These are phyloP conservation scores for Heliosperma pusillum DNA, from an alignment of 148 eudicot species.

Conservation along the genomic window DNA sequence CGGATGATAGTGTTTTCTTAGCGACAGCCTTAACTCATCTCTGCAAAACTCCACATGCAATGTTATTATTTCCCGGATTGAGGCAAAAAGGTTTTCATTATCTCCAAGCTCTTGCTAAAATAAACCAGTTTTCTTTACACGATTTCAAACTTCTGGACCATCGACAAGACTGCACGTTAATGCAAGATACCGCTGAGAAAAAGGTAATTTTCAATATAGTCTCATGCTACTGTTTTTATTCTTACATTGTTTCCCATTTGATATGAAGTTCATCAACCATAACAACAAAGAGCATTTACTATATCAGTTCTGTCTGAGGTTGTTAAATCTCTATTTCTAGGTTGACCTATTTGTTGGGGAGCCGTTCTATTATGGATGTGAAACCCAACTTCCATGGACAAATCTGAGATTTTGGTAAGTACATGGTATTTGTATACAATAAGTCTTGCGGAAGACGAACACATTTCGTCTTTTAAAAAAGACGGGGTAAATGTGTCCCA, in stretches of 20 bases:
- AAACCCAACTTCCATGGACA: constrained; percentile 80
- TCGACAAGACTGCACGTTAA: constrained; percentile 33
- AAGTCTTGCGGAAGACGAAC: no score
- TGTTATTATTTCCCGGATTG: constrained; percentile 70
- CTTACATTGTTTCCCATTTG: not conserved
- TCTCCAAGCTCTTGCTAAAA: constrained; percentile 54
- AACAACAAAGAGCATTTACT: not conserved
- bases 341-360: constrained; percentile 75
- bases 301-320: not conserved
- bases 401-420: constrained; percentile 82
- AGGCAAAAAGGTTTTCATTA: constrained; percentile 56
- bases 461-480: no score
- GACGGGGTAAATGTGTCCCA: no score
- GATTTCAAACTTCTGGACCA: constrained; percentile 42
- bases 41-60: constrained; percentile 46
- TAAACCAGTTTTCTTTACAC: constrained; percentile 56
- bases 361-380: constrained; percentile 80
- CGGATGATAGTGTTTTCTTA: constrained; percentile 82
- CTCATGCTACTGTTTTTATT: not conserved
- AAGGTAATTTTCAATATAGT: constrained; percentile 37
- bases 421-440: not conserved
- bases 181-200: constrained; percentile 39
- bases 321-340: constrained; percentile 39
- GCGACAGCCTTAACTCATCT: constrained; percentile 58
- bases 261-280: not conserved